Evolutionary conservation across 2,329 filamentous ascomycete species (phyloP).

Genomic region (Fusarium nurragi): DNA sequence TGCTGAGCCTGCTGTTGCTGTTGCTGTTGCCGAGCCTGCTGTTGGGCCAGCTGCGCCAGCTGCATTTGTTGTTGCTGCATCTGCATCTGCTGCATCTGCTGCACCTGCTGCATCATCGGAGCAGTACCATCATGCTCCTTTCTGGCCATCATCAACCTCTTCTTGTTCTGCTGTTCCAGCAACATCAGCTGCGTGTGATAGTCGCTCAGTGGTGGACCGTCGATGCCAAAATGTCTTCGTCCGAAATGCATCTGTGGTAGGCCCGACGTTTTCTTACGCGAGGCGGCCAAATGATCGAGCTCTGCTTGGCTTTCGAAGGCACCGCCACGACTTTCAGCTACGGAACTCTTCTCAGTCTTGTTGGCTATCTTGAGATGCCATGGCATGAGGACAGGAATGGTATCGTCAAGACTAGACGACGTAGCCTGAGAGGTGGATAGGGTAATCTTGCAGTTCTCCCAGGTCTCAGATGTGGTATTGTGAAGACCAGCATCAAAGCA

Average conservation of each 20-base stretch:
- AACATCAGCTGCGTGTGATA: constrained; percentile 91
- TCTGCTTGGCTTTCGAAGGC: constrained; percentile 55
- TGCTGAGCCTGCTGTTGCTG: neutral
- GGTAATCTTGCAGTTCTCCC: constrained; percentile 67
- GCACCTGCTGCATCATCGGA: neutral
- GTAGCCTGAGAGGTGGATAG: constrained; percentile 71
- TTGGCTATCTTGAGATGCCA: constrained; percentile 65
- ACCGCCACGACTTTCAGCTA: constrained; percentile 30
- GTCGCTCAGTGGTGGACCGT: constrained; percentile 53
- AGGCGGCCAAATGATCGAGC: constrained; percentile 45
- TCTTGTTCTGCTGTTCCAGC: constrained; percentile 87
- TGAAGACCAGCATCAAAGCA: constrained; percentile 70
- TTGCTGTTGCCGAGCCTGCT: neutral
- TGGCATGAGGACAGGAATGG: constrained; percentile 62
- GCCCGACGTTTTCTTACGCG: constrained; percentile 54
- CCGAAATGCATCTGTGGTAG: constrained; percentile 18
- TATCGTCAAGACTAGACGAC: constrained; percentile 64
- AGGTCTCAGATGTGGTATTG: constrained; percentile 71
- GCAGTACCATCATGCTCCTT: constrained; percentile 71
- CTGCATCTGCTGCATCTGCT: neutral
- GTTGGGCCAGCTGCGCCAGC: neutral
- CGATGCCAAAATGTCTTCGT: constrained; percentile 18
- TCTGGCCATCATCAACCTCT: constrained; percentile 82
- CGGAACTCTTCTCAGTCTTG: constrained; percentile 42
- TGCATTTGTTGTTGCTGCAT: neutral